Conservation (phyloP, 2,329 filamentous ascomycete species). For the Aspergillus sp. region DNA sequence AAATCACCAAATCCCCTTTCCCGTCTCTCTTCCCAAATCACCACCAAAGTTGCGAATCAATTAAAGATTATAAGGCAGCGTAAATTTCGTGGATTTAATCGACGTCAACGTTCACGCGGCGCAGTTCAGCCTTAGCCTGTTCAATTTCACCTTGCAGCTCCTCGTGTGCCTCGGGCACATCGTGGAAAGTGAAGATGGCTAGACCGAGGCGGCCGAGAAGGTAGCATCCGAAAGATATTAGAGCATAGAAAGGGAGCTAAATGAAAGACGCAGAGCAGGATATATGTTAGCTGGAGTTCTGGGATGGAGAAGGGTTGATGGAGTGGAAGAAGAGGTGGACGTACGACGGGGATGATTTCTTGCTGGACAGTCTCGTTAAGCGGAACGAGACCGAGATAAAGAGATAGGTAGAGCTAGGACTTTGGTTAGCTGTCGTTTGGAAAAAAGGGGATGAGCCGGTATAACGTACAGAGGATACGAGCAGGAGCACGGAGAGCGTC, state of each 20-base stretch:
- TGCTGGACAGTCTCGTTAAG: constrained; percentile 75
- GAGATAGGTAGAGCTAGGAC: constrained; percentile 77
- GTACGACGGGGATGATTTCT: constrained; percentile 85
- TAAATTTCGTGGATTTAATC: constrained; percentile 28
- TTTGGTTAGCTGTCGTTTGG: constrained; percentile 12
- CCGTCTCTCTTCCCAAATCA: not conserved
- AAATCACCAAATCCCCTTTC: not conserved
- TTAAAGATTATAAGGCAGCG: not conserved
- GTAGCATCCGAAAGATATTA: constrained; percentile 88
- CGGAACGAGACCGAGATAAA: constrained; percentile 80
- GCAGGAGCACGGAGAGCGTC: constrained; percentile 81
- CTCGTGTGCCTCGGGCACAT: constrained; percentile 85
- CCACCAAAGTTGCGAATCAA: not conserved
- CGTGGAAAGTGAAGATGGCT: constrained; percentile 95
- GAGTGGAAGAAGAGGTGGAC: constrained; percentile 35
- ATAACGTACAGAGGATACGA: constrained; percentile 78
- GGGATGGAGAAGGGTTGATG: not conserved
- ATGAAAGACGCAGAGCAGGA: not conserved
- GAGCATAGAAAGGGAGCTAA: constrained; percentile 87
- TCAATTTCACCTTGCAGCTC: constrained; percentile 84
- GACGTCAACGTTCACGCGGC: constrained; percentile 43
- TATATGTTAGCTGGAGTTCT: constrained; percentile 4
- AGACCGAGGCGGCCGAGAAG: constrained; percentile 88
- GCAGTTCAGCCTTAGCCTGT: constrained; percentile 44
- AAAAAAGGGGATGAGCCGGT: not conserved